A percentile compares a stretch with the other conserved stretches of the same genome.
Conservation (phyloP, 2,329 filamentous ascomycete species). For the Ramularia endophylla region DNA sequence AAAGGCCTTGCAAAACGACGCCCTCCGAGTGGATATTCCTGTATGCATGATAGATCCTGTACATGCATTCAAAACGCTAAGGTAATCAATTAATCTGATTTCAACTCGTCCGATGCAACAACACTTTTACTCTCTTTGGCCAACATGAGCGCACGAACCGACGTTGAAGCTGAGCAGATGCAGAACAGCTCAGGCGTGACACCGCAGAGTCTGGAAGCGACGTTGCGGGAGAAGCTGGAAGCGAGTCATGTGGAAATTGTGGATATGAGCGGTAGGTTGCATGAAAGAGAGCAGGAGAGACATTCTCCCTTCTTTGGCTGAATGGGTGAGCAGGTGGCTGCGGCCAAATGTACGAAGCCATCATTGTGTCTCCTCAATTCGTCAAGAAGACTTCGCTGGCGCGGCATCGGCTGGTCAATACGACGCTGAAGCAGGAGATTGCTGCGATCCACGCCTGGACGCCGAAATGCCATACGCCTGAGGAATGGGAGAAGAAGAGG, state of each 20-base stretch:
- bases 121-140: no score
- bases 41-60: no score
- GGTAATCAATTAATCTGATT: no score
- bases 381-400: constrained; percentile 62
- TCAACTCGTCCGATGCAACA: no score
- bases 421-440: constrained; percentile 77
- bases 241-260: constrained; percentile 80
- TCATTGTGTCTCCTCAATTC: constrained; percentile 55
- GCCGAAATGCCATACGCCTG: constrained; percentile 85
- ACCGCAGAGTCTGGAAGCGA: constrained; percentile 61
- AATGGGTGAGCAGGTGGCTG: constrained; percentile 52
- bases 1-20: no score
- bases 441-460: constrained; percentile 92
- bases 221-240: constrained; percentile 63
- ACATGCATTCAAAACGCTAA: no score
- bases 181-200: constrained; percentile 55
- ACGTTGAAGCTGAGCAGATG: constrained; percentile 44
- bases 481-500: constrained; percentile 74
- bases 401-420: constrained; percentile 80
- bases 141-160: constrained; percentile 40
- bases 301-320: not conserved
- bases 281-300: not conserved
- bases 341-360: constrained; percentile 63
- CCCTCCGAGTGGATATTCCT: no score
- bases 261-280: constrained; percentile 74